A percentile compares a stretch with the other conserved stretches of the same genome.
phyloP scores from a whole-genome alignment of 208 protist genomes.

The Crithidia brevicula region DNA sequence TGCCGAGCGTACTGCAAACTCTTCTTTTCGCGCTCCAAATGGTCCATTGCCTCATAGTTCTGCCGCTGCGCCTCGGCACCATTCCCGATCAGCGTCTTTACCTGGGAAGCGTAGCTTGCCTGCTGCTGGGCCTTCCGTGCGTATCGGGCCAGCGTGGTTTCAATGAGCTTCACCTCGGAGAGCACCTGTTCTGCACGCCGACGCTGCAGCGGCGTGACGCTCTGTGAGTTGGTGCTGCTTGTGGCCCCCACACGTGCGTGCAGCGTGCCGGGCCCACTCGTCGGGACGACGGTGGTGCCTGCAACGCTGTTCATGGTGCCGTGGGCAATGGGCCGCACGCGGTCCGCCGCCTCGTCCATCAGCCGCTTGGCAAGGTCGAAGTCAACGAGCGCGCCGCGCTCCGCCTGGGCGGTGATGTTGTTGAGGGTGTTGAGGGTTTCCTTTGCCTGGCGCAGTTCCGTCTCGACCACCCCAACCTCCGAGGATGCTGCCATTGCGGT shows the following conservation, averaged over 20 bases:
- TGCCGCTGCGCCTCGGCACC: slow-evolving; percentile 27
- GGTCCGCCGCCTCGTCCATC: slow-evolving; percentile 23
- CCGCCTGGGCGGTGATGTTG: slow-evolving; percentile 42
- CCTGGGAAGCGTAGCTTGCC: slow-evolving; percentile 34
- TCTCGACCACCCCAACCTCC: slow-evolving; percentile 39
- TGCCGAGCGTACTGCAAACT: slow-evolving; percentile 69
- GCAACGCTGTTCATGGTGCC: slow-evolving; percentile 26
- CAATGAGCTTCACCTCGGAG: slow-evolving; percentile 64
- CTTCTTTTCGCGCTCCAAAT: slow-evolving; percentile 61
- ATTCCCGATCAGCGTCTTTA: slow-evolving; percentile 60
- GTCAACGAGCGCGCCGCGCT: slow-evolving; percentile 47
- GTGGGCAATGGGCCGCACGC: slow-evolving; percentile 36
- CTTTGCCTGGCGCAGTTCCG: slow-evolving; percentile 54
- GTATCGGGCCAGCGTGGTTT: slow-evolving; percentile 45
- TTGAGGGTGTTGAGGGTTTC: slow-evolving; percentile 40
- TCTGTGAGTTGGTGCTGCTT: slow-evolving; percentile 5
- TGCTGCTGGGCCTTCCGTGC: slow-evolving; percentile 46
- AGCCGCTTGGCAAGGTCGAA: slow-evolving; percentile 23
- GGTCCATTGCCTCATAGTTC: slow-evolving; percentile 51
- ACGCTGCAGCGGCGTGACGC: slow-evolving; percentile 61
- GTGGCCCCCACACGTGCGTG: slow-evolving; percentile 14
- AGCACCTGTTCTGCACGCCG: slow-evolving; percentile 68
- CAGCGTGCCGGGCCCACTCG: slow-evolving; percentile 3
- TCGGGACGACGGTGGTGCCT: slow-evolving; percentile 20
- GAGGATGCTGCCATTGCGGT: background rate